These are phyloP conservation scores for Yarrowia deformans DNA, from an alignment of 805 yeast genomes.

Conservation along the genomic window DNA sequence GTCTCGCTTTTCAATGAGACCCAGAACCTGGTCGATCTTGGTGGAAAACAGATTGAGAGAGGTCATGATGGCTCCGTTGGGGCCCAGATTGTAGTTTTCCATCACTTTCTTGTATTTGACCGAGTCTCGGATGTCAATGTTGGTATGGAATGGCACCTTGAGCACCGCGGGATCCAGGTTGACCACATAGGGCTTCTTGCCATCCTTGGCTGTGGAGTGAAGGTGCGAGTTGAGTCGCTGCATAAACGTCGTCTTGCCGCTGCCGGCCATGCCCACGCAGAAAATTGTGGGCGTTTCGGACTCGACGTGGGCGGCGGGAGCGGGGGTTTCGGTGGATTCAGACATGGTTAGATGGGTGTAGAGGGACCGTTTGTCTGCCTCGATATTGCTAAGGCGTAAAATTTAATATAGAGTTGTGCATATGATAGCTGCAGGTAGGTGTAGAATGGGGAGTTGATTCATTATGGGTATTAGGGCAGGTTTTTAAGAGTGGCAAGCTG, in stretches of 20 bases:
- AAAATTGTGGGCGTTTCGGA: conserved; percentile 48
- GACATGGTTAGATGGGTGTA: conserved; percentile 3
- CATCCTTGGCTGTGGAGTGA: conserved; percentile 57
- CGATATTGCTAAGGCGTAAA: conserved; percentile 33
- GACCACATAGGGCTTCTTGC: conserved; percentile 80
- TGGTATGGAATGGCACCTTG: conserved; percentile 91
- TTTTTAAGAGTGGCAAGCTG: too few relatives aligned
- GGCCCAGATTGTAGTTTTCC: conserved; percentile 93
- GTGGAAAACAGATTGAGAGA: conserved; percentile 91
- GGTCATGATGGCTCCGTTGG: conserved; percentile 98
- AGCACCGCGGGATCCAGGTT: conserved; percentile 96
- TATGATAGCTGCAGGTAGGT: neutral
- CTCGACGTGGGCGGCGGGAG: conserved; percentile 9
- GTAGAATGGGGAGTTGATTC: neutral
- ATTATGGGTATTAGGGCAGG: too few relatives aligned
- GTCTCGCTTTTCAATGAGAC: conserved; percentile 79
- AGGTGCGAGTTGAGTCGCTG: conserved; percentile 91
- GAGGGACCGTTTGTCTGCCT: neutral
- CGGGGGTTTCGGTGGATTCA: conserved; percentile 4
- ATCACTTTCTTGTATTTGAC: conserved; percentile 94
- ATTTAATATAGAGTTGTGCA: conserved; percentile 33
- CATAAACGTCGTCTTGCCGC: conserved; percentile 98
- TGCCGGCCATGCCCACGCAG: conserved; percentile 74
- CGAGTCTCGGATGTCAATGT: conserved; percentile 95
- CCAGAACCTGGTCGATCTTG: conserved; percentile 93